Percentiles rank a stretch among this genome's conserved stretches.
Conservation (phyloP, 768 basidiomycete genomes). For the Pulveroboletus sp. region DNA sequence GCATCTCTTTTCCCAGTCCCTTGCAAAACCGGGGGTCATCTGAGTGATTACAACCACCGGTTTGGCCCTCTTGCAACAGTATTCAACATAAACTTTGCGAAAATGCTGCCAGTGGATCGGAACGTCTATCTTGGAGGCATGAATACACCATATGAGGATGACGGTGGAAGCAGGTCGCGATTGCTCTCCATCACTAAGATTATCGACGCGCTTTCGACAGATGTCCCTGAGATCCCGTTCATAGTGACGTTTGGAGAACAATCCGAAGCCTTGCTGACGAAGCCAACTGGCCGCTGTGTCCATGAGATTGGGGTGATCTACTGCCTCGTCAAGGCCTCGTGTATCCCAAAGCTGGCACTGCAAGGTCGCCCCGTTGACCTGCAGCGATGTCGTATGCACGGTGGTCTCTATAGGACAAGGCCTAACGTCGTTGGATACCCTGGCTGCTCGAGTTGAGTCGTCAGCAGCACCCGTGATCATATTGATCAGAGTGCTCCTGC, state of each 20-base stretch:
- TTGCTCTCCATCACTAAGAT: slow-evolving; percentile 8
- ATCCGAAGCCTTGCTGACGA: slow-evolving; percentile 19
- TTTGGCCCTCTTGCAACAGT: slow-evolving; percentile 22
- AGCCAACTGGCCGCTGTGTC: slow-evolving; percentile 17
- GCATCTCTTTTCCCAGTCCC: slow-evolving; percentile 20
- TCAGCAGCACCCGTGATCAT: slow-evolving; percentile 21
- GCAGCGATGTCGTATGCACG: slow-evolving; percentile 7
- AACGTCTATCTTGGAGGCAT: slow-evolving; percentile 28
- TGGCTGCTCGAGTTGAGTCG: slow-evolving; percentile 12
- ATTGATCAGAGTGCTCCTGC: slow-evolving; percentile 26
- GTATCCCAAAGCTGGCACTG: slow-evolving; percentile 24
- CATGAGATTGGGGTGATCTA: slow-evolving; percentile 22
- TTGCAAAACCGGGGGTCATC: slow-evolving; percentile 15
- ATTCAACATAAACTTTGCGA: slow-evolving; percentile 25
- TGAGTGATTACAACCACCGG: slow-evolving; percentile 26
- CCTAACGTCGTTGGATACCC: slow-evolving; percentile 23
- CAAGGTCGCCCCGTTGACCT: slow-evolving; percentile 1
- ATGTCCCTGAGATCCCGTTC: slow-evolving; percentile 22
- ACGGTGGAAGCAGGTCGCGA: slow-evolving; percentile 6
- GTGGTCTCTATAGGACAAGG: slow-evolving; percentile 25
- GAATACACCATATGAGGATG: slow-evolving; percentile 29
- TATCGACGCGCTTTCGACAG: slow-evolving; percentile 17
- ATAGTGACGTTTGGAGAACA: slow-evolving; percentile 13
- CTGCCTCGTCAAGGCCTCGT: slow-evolving; percentile 26
- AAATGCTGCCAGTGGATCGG: slow-evolving; percentile 26